These are phyloP conservation scores for Annona cherimola DNA, from an alignment of 164 flowering plant species.

Conservation along the genomic window DNA sequence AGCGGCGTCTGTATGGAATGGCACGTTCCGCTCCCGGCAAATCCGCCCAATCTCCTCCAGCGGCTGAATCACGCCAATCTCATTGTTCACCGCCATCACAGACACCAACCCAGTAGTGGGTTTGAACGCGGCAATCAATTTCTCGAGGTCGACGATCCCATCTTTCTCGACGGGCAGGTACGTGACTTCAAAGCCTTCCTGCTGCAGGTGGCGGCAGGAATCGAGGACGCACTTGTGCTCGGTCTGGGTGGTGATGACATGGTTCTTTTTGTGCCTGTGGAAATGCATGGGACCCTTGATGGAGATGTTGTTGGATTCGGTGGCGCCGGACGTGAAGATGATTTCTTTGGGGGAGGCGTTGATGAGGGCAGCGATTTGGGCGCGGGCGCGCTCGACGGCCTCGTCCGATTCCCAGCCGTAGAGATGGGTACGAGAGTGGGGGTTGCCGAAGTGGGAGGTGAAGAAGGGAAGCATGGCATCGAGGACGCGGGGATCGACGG, in stretches of 20 bases:
- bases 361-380: constrained; percentile 65
- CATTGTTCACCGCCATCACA: constrained; percentile 88
- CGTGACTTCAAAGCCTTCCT: constrained; percentile 85
- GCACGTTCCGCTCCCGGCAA: constrained; percentile 57
- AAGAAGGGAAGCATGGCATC: constrained; percentile 89
- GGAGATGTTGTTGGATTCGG: constrained; percentile 90
- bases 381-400: constrained; percentile 77
- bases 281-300: constrained; percentile 85
- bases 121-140: constrained; percentile 46
- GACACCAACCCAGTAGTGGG: constrained; percentile 88
- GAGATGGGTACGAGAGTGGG: constrained; percentile 94
- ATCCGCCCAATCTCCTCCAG: constrained; percentile 82
- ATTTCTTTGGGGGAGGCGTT: constrained; percentile 88
- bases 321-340: constrained; percentile 95
- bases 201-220: constrained; percentile 85
- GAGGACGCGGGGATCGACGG: constrained; percentile 86
- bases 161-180: constrained; percentile 74
- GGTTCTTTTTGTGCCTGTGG: constrained; percentile 67
- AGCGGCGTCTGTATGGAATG: constrained; percentile 89
- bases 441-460: constrained; percentile 74
- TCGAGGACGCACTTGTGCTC: constrained; percentile 99
- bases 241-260: constrained; percentile 91
- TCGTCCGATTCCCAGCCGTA: constrained; percentile 95
- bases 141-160: constrained; percentile 65
- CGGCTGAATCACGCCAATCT: constrained; percentile 94